phyloP scores from a whole-genome alignment of 352 stramenopile genomes.

The Globisporangium iwayamae region DNA sequence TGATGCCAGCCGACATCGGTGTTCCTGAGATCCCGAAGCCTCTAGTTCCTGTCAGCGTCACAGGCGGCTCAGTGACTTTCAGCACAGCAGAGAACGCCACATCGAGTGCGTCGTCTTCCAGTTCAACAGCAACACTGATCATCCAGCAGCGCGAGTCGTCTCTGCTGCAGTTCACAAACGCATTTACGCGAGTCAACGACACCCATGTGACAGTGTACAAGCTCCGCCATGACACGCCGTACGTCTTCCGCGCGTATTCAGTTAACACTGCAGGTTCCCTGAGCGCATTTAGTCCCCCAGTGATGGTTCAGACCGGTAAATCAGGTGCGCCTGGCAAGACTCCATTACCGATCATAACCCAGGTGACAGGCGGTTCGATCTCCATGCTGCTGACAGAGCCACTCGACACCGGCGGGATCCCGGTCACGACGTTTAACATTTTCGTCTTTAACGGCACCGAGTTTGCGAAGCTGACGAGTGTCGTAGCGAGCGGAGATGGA shows the following conservation, averaged over 20 bases:
- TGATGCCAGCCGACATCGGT: background rate
- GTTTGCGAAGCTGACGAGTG: constrained; percentile 28
- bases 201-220: constrained; percentile 34
- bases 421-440: constrained; percentile 30
- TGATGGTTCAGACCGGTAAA: constrained; percentile 27
- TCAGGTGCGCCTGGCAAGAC: constrained; percentile 32
- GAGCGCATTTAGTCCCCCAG: constrained; percentile 26
- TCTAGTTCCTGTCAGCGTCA: constrained; percentile 12
- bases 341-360: constrained; percentile 25
- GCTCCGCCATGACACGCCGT: constrained; percentile 38
- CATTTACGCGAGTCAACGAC: constrained; percentile 16
- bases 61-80: constrained; percentile 26
- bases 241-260: constrained; percentile 41
- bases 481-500: constrained; percentile 17
- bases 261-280: constrained; percentile 14
- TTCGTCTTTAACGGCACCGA: constrained; percentile 17
- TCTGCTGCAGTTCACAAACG: constrained; percentile 18
- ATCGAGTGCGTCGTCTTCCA: background rate
- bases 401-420: constrained; percentile 37
- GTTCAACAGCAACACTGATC: constrained; percentile 13
- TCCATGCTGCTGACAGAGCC: constrained; percentile 27
- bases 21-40: background rate
- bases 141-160: constrained; percentile 36
- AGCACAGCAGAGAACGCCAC: constrained; percentile 12
- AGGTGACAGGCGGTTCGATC: constrained; percentile 35